A percentile compares a stretch with the other conserved stretches of the same genome.
phyloP scores from a whole-genome alignment of 2,329 filamentous ascomycete genomes.

The Fusarium stilboides region DNA sequence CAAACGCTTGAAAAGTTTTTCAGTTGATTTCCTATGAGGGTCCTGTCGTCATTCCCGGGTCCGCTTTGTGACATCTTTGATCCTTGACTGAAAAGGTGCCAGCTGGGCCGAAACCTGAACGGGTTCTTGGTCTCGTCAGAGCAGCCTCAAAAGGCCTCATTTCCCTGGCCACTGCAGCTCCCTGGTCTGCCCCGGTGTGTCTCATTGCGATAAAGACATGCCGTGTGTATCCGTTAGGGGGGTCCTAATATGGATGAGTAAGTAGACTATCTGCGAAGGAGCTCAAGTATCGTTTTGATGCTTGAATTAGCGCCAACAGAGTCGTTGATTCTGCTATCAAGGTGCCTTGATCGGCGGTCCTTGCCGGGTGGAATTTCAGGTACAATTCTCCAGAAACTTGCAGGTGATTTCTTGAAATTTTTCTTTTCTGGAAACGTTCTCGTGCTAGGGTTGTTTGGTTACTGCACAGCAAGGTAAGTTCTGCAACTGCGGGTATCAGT shows the following conservation, averaged over 20 bases:
- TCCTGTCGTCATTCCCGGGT: conserved; percentile 37
- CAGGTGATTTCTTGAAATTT: conserved; percentile 1
- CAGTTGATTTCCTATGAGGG: conserved; percentile 7
- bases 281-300: conserved; percentile 14
- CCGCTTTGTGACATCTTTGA: conserved; percentile 32
- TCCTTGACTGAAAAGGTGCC: background rate
- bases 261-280: background rate
- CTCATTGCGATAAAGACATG: background rate
- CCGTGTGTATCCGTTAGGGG: conserved; percentile 15
- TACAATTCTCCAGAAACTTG: conserved; percentile 1
- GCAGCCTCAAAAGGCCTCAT: conserved; percentile 40
- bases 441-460: conserved; percentile 11
- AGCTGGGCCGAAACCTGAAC: conserved; percentile 5
- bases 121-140: conserved; percentile 31
- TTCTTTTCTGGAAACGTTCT: conserved; percentile 28
- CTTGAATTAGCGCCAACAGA: conserved; percentile 2
- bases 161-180: conserved; percentile 17
- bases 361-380: conserved; percentile 16
- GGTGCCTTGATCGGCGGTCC: conserved; percentile 17
- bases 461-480: background rate
- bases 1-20: conserved; percentile 9
- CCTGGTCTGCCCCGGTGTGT: conserved; percentile 14
- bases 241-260: background rate
- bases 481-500: conserved; percentile 1
- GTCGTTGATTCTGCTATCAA: background rate